Evolutionary conservation across 2,329 filamentous ascomycete species (phyloP), one percentile per base, ranked within the genome.

Genomic region (Beauveria brongniartii): DNA sequence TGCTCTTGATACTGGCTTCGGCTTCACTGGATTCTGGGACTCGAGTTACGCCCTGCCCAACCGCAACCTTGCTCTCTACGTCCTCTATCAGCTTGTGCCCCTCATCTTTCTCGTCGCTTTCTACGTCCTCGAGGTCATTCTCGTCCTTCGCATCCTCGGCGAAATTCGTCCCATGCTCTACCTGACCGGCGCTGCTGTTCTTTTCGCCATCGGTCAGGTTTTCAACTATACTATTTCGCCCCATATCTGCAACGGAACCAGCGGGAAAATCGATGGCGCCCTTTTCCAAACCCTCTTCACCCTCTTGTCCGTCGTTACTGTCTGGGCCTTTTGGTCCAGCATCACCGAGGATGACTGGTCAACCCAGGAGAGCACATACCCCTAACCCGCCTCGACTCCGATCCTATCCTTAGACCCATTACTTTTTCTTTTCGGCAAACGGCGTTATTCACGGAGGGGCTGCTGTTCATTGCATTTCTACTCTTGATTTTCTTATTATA

Each of bases 311-410:
- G 91, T 99, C 5, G 81, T 91, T 20, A 85, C 85, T 75, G 77
- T 97, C 65, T 99, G 94, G 92, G 75, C 90, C 61, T 99, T 99
- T 80, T 99, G 94, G 94, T 96, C 92, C 52, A 97, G 92, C 77
- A 99, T 99, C 69, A 99, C 94, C 18, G 94, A 99, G 76, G 94
- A 99, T 70, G 93, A 97, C 78, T 99, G 94, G 94, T 91, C 92
- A 20, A 82, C 82, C 74, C 77, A 73, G 10, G 72, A 73, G 60
- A 71, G 67, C 51, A 67, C 74, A 56, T 82, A 82, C 65, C 74
- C 77, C 57, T 70, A 63, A 66, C 59, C 26, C 41, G 37, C 52
- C 50, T 48, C 48, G 55, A 41, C 30, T 51, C 14, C 30, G n/a
- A 48, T 51, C 44, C 16, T 43, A 28, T 34, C 20, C 52, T 65